A percentile compares a stretch with the other conserved stretches of the same genome.
These are phyloP conservation scores for Neurospora intermedia DNA, from an alignment of 495 filamentous ascomycete species.

Conservation along the genomic window DNA sequence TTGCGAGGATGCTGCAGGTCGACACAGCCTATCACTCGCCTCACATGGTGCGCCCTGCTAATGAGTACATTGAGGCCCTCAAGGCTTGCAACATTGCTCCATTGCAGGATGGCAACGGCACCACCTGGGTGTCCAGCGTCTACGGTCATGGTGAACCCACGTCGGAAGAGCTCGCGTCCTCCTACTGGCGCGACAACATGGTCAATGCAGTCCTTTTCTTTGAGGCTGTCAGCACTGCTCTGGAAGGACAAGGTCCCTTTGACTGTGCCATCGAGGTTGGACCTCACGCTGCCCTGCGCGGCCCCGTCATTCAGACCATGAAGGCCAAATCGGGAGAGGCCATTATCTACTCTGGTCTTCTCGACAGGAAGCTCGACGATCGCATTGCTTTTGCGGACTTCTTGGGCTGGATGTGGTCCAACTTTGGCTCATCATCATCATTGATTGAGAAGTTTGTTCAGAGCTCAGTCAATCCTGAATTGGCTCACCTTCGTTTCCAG, in stretches of 20 bases:
- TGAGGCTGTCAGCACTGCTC: constrained; percentile 36
- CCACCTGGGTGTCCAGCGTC: constrained; percentile 31
- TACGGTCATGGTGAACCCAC: constrained; percentile 17
- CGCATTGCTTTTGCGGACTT: constrained; percentile 32
- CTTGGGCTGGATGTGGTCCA: constrained; percentile 40
- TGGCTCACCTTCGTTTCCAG: constrained; percentile 14
- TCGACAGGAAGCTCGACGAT: constrained; percentile 29
- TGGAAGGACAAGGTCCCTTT: constrained; percentile 25
- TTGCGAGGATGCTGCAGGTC: constrained; percentile 33
- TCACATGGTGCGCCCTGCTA: constrained; percentile 39
- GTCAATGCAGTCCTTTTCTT: constrained; percentile 43
- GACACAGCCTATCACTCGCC: constrained; percentile 53
- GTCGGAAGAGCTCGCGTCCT: constrained; percentile 13
- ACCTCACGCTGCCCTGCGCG: constrained; percentile 44
- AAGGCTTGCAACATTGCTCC: constrained; percentile 15
- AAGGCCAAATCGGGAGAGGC: constrained; percentile 11
- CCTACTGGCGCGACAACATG: constrained; percentile 53
- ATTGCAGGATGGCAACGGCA: constrained; percentile 11
- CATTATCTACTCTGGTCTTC: constrained; percentile 30
- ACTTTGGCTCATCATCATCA: constrained; percentile 16
- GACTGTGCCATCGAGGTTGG: constrained; percentile 44
- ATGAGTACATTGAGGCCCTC: constrained; percentile 30
- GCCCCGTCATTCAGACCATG: constrained; percentile 34
- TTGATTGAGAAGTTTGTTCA: constrained; percentile 26
- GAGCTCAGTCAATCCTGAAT: constrained; percentile 19